Conservation (phyloP, 2,329 filamentous ascomycete genomes). For the Venturia oleaginea region DNA sequence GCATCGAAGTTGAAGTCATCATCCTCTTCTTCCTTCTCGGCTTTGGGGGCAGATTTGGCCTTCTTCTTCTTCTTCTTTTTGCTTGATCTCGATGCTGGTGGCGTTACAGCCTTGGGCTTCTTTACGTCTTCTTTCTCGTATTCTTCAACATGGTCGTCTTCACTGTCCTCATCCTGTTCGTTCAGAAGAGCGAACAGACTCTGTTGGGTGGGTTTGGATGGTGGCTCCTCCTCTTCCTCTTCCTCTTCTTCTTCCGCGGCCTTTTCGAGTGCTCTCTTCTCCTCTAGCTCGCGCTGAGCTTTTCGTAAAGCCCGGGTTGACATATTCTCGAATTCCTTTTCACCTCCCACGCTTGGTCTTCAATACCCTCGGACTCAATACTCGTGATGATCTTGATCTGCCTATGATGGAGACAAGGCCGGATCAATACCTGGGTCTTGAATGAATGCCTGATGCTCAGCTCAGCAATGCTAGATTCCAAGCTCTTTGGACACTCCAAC, state of each 20-base stretch:
- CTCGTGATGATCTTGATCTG: too few relatives aligned
- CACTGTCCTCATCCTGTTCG: conserved; percentile 20
- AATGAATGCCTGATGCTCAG: too few relatives aligned
- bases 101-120: neutral
- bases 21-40: conserved; percentile 19
- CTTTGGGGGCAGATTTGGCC: conserved; percentile 17
- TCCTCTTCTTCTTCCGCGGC: conserved; percentile 21
- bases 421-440: too few relatives aligned
- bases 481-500: neutral
- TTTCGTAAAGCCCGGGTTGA: conserved; percentile 58
- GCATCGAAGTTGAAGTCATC: conserved; percentile 18
- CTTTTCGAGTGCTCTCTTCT: conserved; percentile 39
- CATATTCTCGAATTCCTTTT: too few relatives aligned
- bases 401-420: too few relatives aligned
- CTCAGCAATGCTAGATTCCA: neutral
- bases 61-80: conserved; percentile 17
- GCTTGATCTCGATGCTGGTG: conserved; percentile 14
- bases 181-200: conserved; percentile 10
- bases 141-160: conserved; percentile 28
- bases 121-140: conserved; percentile 30
- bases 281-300: conserved; percentile 52
- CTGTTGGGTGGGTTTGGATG: neutral
- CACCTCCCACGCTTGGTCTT: neutral
- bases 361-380: neutral
- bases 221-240: conserved; percentile 24